Evolutionary conservation across 202 grass and related monocot species (phyloP), one percentile per base, ranked within the genome.

Genomic region (Panicum virgatum): DNA sequence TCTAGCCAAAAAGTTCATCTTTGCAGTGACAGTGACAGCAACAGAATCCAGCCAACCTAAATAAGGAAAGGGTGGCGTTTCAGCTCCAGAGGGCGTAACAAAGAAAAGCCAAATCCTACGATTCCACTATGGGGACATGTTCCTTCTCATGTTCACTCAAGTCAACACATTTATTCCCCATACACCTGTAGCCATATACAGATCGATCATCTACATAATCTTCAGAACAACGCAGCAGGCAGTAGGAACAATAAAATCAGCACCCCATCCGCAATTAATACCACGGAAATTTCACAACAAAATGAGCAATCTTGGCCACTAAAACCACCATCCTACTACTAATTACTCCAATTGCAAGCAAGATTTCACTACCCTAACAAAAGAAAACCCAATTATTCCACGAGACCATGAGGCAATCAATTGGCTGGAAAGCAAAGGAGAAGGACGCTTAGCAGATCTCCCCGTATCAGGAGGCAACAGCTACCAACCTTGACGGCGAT

Each of bases 401-500:
- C 37, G 1, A 18, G 39, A 48, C 27, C 6, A 64, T 1, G 30
- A 64, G 15, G 1, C 8, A 13, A 16, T 0, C 3, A 57, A 43
- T 1, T 44, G 44, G 29, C 10, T 12, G 48, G 19, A 18, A 30
- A 40, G 11, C 10, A 27, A 27, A 44, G 37, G 36, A 8, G 30
- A 22, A 38, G 12, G 18, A 44, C 1, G 56, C 34, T 37, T n/a
- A 69, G 51, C 64, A 81, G 38, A 62, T 79, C 20, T 38, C 40
- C 43, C 14, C 3, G 43, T 27, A 16, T 23, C 19, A 30, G 34
- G 46, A 83, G 32, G 5, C 7, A 60, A 22, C 3, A 32, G 65
- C 51, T 2, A 77, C 36, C 3, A 71, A 88, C 87, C 84, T 93
- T 87, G 47, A 88, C 85, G 48, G 47, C 32, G 78, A 90, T 85